Percentiles rank a stretch among this genome's conserved stretches.
Evolutionary conservation across 2,329 filamentous ascomycete genomes (phyloP).

Genomic region (Pseudogymnoascus sp.): DNA sequence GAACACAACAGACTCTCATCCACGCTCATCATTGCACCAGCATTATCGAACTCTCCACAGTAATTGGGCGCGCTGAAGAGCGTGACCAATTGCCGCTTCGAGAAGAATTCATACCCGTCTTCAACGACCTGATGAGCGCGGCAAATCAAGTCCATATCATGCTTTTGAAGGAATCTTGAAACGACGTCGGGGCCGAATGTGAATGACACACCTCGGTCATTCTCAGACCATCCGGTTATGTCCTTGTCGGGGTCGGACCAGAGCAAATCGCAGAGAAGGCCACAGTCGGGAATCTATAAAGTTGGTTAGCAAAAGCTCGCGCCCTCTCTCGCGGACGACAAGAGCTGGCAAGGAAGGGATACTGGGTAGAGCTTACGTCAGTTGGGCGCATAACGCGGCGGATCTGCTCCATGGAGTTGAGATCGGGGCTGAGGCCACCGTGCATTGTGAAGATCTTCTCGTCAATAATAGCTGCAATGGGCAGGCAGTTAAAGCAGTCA

Average conservation of each 20-base stretch:
- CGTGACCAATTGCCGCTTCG: conserved; percentile 93
- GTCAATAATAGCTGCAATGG: conserved; percentile 96
- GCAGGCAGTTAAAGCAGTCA: conserved; percentile 98
- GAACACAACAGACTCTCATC: conserved; percentile 97
- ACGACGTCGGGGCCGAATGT: conserved; percentile 97
- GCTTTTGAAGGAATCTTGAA: conserved; percentile 94
- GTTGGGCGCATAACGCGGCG: conserved; percentile 97
- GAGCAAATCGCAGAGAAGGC: conserved; percentile 90
- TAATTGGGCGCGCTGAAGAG: conserved; percentile 98
- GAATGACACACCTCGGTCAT: conserved; percentile 96
- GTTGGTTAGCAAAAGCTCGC: conserved; percentile 28
- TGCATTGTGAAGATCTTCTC: conserved; percentile 99
- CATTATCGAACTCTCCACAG: conserved; percentile 98
- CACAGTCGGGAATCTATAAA: conserved; percentile 87
- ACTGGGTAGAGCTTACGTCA: conserved; percentile 61
- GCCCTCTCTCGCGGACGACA: conserved; percentile 24
- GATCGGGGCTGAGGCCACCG: conserved; percentile 88
- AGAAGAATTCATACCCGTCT: conserved; percentile 99
- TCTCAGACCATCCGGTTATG: conserved; percentile 98
- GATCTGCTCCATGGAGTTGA: conserved; percentile 99
- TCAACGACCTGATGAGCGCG: conserved; percentile 98
- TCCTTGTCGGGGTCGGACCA: conserved; percentile 99
- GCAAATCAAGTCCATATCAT: conserved; percentile 99
- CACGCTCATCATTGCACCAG: conserved; percentile 99
- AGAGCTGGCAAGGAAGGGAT: conserved; percentile 21